Conservation (phyloP, 768 basidiomycete genomes). For the Rhizopogon vesiculosus region DNA sequence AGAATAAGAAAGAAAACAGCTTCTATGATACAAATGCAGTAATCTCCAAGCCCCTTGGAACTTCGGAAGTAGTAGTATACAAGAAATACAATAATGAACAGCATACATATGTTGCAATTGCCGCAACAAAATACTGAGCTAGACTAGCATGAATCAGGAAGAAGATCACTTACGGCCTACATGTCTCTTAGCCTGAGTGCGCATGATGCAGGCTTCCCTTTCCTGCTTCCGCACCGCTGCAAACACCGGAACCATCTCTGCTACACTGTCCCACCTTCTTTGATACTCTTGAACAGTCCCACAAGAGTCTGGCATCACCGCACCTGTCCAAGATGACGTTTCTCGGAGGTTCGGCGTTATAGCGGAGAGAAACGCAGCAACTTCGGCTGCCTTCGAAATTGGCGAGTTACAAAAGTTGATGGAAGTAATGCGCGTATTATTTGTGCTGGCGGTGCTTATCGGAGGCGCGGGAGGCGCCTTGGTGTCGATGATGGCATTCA, state of each 20-base stretch:
- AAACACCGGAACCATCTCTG: neutral
- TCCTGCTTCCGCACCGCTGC: neutral
- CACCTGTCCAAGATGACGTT: constrained; percentile 21
- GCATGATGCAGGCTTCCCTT: neutral
- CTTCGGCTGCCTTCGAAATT: constrained; percentile 22
- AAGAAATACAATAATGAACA: no score
- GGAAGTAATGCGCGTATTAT: constrained; percentile 15
- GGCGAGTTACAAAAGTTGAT: constrained; percentile 25
- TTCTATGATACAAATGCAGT: no score
- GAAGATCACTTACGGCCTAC: neutral
- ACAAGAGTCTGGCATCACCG: neutral
- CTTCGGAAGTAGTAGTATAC: no score
- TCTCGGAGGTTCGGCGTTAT: constrained; percentile 25
- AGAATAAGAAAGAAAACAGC: no score
- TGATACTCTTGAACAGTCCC: neutral
- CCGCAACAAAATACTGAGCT: neutral
- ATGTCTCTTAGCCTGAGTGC: neutral
- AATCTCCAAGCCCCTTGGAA: no score
- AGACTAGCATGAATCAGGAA: no score
- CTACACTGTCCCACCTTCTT: neutral
- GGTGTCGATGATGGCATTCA: constrained; percentile 25
- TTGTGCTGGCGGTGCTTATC: no score
- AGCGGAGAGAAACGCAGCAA: constrained; percentile 23
- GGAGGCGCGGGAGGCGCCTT: constrained; percentile 9
- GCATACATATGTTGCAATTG: no score